These are phyloP conservation scores for Fusarium sp. DNA, from an alignment of 2,329 filamentous ascomycete species.

Conservation along the genomic window DNA sequence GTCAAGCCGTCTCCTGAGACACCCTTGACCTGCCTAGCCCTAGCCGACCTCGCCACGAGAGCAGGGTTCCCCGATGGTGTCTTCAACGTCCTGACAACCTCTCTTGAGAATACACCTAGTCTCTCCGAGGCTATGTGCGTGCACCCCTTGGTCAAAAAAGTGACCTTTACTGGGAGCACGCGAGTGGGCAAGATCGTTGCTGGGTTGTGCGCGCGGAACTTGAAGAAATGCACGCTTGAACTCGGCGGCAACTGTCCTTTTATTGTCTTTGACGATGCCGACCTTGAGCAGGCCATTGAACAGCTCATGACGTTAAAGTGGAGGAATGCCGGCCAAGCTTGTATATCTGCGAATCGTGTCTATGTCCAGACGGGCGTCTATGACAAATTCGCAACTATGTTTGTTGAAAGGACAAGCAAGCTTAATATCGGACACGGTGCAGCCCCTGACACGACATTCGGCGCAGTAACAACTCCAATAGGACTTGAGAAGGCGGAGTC, in stretches of 20 bases:
- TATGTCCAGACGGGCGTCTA: constrained; percentile 66
- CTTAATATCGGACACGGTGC: constrained; percentile 16
- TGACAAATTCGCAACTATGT: constrained; percentile 69
- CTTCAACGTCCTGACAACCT: constrained; percentile 60
- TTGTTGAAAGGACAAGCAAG: constrained; percentile 4
- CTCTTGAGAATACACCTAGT: constrained; percentile 52
- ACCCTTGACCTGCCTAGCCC: constrained; percentile 72
- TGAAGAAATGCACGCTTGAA: constrained; percentile 74
- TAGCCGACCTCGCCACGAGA: constrained; percentile 70
- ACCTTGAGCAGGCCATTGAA: constrained; percentile 68
- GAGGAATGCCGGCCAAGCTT: constrained; percentile 68
- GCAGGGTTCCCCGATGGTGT: constrained; percentile 79
- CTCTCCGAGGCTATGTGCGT: constrained; percentile 56
- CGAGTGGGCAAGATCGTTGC: constrained; percentile 71
- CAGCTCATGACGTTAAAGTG: constrained; percentile 71
- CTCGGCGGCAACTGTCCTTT: constrained; percentile 73
- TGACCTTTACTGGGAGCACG: constrained; percentile 77
- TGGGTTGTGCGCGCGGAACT: constrained; percentile 63
- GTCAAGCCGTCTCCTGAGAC: constrained; percentile 77
- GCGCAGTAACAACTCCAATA: constrained; percentile 41
- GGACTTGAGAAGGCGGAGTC: constrained; percentile 40
- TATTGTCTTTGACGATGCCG: constrained; percentile 71
- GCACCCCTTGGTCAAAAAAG: constrained; percentile 61
- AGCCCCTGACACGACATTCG: constrained; percentile 37
- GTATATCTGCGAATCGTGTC: constrained; percentile 67